These are phyloP conservation scores for Skeletonema potamos DNA, from an alignment of 108 stramenopile species.

Conservation along the genomic window DNA sequence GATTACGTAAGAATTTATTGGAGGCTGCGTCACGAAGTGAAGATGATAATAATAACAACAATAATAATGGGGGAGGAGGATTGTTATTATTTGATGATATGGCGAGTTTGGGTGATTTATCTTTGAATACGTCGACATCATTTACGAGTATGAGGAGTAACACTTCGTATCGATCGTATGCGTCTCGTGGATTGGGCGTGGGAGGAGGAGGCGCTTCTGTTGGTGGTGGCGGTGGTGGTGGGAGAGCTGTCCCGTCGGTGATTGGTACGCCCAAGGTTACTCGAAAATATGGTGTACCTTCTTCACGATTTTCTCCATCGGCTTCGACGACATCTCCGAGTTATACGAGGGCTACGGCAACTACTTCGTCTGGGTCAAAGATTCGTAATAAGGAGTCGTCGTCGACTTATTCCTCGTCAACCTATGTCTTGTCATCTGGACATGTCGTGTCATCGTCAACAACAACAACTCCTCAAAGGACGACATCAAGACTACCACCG, in stretches of 20 bases:
- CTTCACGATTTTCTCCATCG: slow-evolving; percentile 1
- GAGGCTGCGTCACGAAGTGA: slow-evolving; percentile 32
- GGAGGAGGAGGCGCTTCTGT: background rate
- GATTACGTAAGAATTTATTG: slow-evolving; percentile 57
- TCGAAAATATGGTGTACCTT: slow-evolving; percentile 8
- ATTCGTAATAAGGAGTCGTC: slow-evolving; percentile 6
- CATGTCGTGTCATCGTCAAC: slow-evolving; percentile 39
- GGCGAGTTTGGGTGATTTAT: slow-evolving; percentile 36
- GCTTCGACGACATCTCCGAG: slow-evolving; percentile 1
- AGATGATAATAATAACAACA: slow-evolving; percentile 16
- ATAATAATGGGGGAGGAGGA: slow-evolving; percentile 46
- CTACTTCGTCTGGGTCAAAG: slow-evolving; percentile 1
- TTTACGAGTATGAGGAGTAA: slow-evolving; percentile 35
- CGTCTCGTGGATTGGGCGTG: slow-evolving; percentile 15
- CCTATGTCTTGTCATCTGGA: slow-evolving; percentile 31
- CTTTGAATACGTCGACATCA: slow-evolving; percentile 47
- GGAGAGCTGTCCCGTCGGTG: slow-evolving; percentile 12
- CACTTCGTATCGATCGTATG: slow-evolving; percentile 31
- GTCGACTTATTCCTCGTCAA: slow-evolving; percentile 29
- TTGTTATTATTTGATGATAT: slow-evolving; percentile 38
- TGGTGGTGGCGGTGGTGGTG: background rate
- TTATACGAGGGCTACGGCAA: slow-evolving; percentile 13
- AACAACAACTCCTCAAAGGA: slow-evolving; percentile 24
- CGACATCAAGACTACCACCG: background rate
- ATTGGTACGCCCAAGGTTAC: slow-evolving; percentile 37